phyloP scores from a whole-genome alignment of 768 basidiomycete species.

The Pholiota microspora region DNA sequence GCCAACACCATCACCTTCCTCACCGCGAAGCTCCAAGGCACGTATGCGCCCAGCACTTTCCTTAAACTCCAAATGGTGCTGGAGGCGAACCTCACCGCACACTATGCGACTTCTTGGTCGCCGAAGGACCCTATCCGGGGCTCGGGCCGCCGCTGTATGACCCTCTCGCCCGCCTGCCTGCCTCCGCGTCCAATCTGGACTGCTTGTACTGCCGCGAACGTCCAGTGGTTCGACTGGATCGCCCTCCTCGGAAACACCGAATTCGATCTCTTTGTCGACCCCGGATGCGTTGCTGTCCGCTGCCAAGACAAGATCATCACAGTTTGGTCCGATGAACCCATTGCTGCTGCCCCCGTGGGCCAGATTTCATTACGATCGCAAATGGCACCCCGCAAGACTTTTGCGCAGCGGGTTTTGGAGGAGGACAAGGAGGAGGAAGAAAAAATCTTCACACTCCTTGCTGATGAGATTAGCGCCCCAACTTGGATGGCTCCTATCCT shows the following conservation, averaged over 20 bases:
- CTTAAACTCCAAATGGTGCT: constrained; percentile 70
- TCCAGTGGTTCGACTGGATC: constrained; percentile 86
- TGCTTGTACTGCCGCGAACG: constrained; percentile 64
- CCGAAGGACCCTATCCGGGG: constrained; percentile 63
- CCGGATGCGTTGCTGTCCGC: constrained; percentile 73
- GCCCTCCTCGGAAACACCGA: constrained; percentile 61
- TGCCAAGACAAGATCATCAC: constrained; percentile 51
- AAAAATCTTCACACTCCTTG: constrained; percentile 71
- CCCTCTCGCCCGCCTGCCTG: constrained; percentile 63
- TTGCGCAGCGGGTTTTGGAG: constrained; percentile 73
- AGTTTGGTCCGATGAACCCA: constrained; percentile 64
- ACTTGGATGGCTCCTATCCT: constrained; percentile 68
- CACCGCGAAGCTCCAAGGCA: constrained; percentile 58
- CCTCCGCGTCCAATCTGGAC: constrained; percentile 73
- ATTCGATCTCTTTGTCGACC: constrained; percentile 81
- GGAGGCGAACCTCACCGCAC: constrained; percentile 69
- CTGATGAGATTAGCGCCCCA: constrained; percentile 65
- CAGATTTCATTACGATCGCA: constrained; percentile 8
- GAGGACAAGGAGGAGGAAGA: constrained; percentile 72
- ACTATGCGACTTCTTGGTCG: constrained; percentile 67
- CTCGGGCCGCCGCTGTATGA: constrained; percentile 72
- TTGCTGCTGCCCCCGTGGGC: constrained; percentile 24
- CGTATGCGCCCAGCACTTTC: constrained; percentile 60
- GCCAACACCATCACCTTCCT: constrained; percentile 74
- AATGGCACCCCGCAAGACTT: constrained; percentile 45